Evolutionary conservation across 2,329 filamentous ascomycete species (phyloP), one percentile per base, ranked within the genome.

Genomic region (Pseudogymnoascus sp.): DNA sequence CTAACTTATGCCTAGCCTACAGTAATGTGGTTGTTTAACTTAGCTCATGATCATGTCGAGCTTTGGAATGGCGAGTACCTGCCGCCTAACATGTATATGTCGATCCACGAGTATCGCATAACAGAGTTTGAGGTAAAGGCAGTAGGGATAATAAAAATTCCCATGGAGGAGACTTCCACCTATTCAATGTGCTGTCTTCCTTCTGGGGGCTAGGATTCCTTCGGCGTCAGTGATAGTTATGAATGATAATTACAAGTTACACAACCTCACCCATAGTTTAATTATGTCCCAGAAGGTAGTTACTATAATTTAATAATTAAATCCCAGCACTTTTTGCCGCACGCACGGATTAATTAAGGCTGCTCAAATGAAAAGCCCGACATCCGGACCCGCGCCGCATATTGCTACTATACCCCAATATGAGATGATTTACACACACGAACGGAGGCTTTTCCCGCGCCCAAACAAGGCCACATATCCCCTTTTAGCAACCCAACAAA

Each of bases 11-110:
- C 14, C 25, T 18, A 61, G 25, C 59, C 59, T 40, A 42, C 6
- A 18, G 25, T 61, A 4, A 61, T 61, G 59, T 61, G 59, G 59
- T 61, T n/a, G 59, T 37, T 11, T 42, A 47, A 11, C 12, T 4
- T 14, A 16, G 5, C 11, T 18, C 42, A 47, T 25, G 35, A 61
- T 25, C 14, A 47, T 47, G 28, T 61, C 5, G 14, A 4, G 7
- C 35, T 11, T 28, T 61, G 59, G 59, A 8, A 18, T 25, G 59
- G 59, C 14, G 14, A 40, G 18, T 61, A 61, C 18, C 10, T 28
- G 14, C 25, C 37, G 37, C 37, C 42, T 14, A 61, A 37, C 11
- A 44, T 61, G 12, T 61, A 31, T 31, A 31, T 11, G 28, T 31
- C 59, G 42, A 61, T 8, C 16, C 4, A 61, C 12, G 5, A 25